Evolutionary conservation across 1,284 basidiomycete genomes (phyloP), one percentile per base, ranked within the genome.

Genomic region (Sphaerobolus stellatus): DNA sequence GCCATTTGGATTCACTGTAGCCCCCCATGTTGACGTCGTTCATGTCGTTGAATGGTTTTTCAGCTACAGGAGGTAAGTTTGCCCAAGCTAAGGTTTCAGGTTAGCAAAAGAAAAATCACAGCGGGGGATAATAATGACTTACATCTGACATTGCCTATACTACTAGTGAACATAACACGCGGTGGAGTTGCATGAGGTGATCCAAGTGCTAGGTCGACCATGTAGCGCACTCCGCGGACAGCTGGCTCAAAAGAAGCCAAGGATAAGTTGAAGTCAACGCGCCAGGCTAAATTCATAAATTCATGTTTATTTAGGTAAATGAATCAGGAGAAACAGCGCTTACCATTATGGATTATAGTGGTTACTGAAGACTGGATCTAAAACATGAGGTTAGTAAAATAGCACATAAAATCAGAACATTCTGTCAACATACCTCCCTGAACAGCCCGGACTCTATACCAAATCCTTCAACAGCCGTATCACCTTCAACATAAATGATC

Each of bases 131-230:
- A 3, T 9, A n/a, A 28, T 4, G 7, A 18, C 61, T 36, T 22
- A 43, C 38, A n/a, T 22, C 34, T n/a, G 8, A 48, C 29, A 9
- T 47, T 33, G 5, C 48, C 1, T 11, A 50, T 34, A n/a, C 18
- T 51, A 33, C 61, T 62, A 22, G 57, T 62, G 38, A 62, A 62
- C 29, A 65, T 33, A 33, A 62, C 46, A 13, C 54, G 33, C 3
- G 56, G 53, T 13, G 60, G 60, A 59, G 48, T 54, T 2, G 52
- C 52, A 16, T 59, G 45, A 11, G 67, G 54, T 24, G 71, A 67
- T 27, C 59, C 45, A 7, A 74, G 61, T 2, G 74, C 70, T 11
- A 80, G 64, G 54, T 78, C 69, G 38, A 79, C 61, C 24, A 80
- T 63, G 52, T 70, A 63, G 6, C 74, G 69, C 3, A 71, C 64